Evolutionary conservation across 768 basidiomycete species (phyloP).

Genomic region (Suillus variegatus): DNA sequence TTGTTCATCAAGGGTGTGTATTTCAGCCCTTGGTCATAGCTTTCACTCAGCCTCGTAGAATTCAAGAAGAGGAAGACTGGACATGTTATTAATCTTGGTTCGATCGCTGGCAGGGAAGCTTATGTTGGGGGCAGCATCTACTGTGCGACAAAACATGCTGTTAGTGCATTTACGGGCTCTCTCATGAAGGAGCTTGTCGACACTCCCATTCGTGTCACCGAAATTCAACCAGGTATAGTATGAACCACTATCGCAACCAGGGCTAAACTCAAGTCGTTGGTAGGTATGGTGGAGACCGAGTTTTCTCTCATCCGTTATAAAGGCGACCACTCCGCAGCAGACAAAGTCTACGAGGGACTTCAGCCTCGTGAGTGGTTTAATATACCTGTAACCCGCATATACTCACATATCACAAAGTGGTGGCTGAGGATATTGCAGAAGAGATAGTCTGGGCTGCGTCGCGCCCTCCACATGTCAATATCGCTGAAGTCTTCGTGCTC

Average conservation of each 20-base stretch:
- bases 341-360: conserved; percentile 89
- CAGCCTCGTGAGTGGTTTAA: conserved; percentile 67
- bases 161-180: conserved; percentile 82
- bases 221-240: conserved; percentile 90
- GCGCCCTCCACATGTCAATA: conserved; percentile 89
- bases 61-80: conserved; percentile 79
- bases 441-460: conserved; percentile 97
- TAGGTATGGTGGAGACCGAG: conserved; percentile 87
- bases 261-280: conserved; percentile 4
- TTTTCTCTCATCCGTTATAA: conserved; percentile 91
- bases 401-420: conserved; percentile 48
- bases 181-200: conserved; percentile 87
- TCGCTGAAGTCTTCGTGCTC: conserved; percentile 78
- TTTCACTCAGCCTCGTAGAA: conserved; percentile 42
- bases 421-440: conserved; percentile 88
- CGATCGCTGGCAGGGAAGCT: conserved; percentile 84
- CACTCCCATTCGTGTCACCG: conserved; percentile 90
- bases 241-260: conserved; percentile 13
- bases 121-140: conserved; percentile 94
- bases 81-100: conserved; percentile 94
- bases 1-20: conserved; percentile 57
- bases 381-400: conserved; percentile 1
- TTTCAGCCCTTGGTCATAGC: neutral
- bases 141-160: conserved; percentile 87
- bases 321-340: conserved; percentile 80